Evolutionary conservation across 106 monocot genomes (phyloP), one percentile per base, ranked within the genome.

Genomic region (Dendrobium catenatum): DNA sequence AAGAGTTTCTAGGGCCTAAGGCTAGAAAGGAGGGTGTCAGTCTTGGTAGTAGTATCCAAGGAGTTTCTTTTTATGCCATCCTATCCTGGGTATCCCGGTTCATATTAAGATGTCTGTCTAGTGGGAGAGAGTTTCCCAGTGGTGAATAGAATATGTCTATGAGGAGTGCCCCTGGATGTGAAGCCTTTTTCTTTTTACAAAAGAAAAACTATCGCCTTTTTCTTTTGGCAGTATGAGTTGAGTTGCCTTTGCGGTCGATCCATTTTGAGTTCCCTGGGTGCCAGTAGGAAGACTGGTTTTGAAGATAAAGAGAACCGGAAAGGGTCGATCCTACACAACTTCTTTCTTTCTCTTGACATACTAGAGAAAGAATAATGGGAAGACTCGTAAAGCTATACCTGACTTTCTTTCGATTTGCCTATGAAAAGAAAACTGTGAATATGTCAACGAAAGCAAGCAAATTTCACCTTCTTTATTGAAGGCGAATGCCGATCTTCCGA

Each of bases 1-100:
- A 68, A n/a, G 20, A 59, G 59, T 59, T 59, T 59, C 59, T 59
- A 59, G 68, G 68, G 68, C 68, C 29, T 68, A 68, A 68, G 68
- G 68, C 68, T 24, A 6, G 68, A 31, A 68, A 68, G 29, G 29
- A 68, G 68, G 29, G 68, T 68, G 29, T 68, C 29, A 68, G 29
- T 68, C 68, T 68, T 68, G 68, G 68, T 68, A 68, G n/a, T 59
- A 59, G 29, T 68, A 68, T 68, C 29, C 15, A 68, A 27, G 68
- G 27, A 68, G 68, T 68, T 68, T n/a, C n/a, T 67, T 3, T 67
- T 67, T 68, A 68, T 68, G 29, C 68, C 68, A 68, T 68, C 29
- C 68, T n/a, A 59, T 59, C 59, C 59, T 20, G 59, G 4, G 10
- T 55, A 29, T 2, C 6, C 9, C 59, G 59, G 59, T 59, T 59